A percentile compares a stretch with the other conserved stretches of the same genome.
Conservation (phyloP, 306 rosid genomes). For the Citrullus mucosospermus region DNA sequence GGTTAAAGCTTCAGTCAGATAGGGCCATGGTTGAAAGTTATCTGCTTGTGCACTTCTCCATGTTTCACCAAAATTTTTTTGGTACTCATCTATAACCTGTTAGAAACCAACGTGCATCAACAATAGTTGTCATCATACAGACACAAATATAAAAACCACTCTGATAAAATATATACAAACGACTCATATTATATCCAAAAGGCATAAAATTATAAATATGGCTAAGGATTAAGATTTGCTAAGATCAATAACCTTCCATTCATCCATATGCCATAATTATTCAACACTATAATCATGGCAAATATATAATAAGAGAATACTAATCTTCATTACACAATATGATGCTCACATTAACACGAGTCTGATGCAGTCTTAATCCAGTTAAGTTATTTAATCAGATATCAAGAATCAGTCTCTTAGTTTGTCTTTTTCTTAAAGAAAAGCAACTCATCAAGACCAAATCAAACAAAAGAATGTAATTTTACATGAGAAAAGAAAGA, state of each 20-base stretch:
- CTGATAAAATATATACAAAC: not conserved
- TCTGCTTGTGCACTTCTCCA: slow-evolving; percentile 65
- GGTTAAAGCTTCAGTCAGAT: slow-evolving; percentile 59
- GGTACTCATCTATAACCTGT: slow-evolving; percentile 84
- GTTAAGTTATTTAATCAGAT: not conserved
- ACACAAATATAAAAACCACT: not conserved
- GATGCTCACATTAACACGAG: not conserved
- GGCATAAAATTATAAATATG: not conserved
- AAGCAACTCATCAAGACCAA: not conserved
- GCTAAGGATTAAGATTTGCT: not conserved
- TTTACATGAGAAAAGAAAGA: not conserved
- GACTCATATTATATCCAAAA: not conserved
- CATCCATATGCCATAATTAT: not conserved
- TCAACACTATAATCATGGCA: not conserved
- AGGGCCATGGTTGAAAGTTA: slow-evolving; percentile 65
- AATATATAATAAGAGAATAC: not conserved
- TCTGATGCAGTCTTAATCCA: not conserved
- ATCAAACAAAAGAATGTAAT: not conserved
- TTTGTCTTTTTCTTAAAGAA: not conserved
- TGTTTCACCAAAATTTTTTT: slow-evolving; percentile 64
- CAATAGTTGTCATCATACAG: not conserved
- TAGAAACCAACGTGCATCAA: not conserved
- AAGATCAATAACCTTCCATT: not conserved
- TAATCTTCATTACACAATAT: not conserved
- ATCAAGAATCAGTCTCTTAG: not conserved